Conservation (phyloP, 2,329 filamentous ascomycete species). For the Raffaelea albimanens region DNA sequence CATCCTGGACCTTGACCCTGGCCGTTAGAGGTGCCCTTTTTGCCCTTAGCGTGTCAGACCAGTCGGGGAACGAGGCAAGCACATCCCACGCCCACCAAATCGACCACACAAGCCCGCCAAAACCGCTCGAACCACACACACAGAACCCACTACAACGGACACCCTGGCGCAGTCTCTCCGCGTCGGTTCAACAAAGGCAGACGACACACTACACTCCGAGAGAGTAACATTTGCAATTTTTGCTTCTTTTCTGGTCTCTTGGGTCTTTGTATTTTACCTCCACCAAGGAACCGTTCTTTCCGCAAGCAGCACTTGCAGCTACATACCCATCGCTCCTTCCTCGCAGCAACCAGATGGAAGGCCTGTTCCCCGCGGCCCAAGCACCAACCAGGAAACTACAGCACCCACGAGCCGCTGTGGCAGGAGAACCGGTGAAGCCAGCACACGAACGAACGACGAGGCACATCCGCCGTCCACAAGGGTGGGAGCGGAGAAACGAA, state of each 20-base stretch:
- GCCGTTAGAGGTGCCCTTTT: neutral
- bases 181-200: no score
- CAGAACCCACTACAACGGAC: no score
- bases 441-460: neutral
- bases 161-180: no score
- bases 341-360: no score
- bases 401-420: neutral
- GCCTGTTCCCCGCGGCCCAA: no score
- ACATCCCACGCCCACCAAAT: neutral
- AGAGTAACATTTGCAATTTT: neutral
- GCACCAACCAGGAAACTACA: no score
- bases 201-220: neutral
- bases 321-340: no score
- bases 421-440: neutral
- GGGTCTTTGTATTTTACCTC: neutral
- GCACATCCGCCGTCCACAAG: neutral
- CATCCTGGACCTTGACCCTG: neutral
- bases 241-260: neutral
- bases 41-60: slow-evolving; percentile 1
- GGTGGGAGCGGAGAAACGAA: neutral
- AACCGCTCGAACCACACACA: no score
- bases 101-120: no score
- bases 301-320: neutral
- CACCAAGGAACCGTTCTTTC: neutral
- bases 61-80: neutral